phyloP scores from a whole-genome alignment of 148 eudicot species.

The Nepenthes mirabilis region DNA sequence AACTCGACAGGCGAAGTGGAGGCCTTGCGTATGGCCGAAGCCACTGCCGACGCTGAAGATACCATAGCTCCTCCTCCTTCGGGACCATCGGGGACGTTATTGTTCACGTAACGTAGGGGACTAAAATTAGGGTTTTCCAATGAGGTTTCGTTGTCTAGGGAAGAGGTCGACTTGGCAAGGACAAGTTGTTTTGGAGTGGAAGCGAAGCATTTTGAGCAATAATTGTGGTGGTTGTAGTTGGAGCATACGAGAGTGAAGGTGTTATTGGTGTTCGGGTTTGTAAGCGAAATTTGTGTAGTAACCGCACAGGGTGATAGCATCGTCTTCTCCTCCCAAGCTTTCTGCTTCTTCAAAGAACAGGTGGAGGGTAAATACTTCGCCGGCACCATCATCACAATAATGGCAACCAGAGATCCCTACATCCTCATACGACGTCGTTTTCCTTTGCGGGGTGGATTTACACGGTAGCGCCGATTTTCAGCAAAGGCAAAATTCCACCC shows the following conservation, averaged over 20 bases:
- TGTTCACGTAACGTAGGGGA: conserved; percentile 18
- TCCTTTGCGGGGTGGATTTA: no score
- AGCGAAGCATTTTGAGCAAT: conserved; percentile 7
- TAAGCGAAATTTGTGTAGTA: neutral
- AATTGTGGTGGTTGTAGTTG: conserved; percentile 8
- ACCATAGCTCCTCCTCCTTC: conserved; percentile 12
- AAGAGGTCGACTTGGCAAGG: conserved; percentile 11
- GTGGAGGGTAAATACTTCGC: no score
- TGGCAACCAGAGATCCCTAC: no score
- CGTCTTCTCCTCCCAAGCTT: neutral
- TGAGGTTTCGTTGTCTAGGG: conserved; percentile 3
- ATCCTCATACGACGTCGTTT: no score
- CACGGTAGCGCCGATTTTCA: no score
- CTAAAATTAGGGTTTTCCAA: conserved; percentile 8
- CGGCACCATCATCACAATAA: no score
- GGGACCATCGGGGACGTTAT: conserved; percentile 18
- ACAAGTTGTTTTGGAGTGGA: conserved; percentile 7
- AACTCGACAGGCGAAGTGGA: conserved; percentile 83
- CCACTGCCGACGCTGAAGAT: conserved; percentile 64
- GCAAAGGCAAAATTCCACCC: no score
- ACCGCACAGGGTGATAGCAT: neutral
- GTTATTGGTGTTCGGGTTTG: neutral
- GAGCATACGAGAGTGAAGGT: neutral
- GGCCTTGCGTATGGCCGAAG: conserved; percentile 48
- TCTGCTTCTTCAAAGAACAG: no score